Percentiles rank a stretch among this genome's conserved stretches.
Conservation (phyloP, 1,284 basidiomycete genomes). For the Lentinula novae-zelandiae region DNA sequence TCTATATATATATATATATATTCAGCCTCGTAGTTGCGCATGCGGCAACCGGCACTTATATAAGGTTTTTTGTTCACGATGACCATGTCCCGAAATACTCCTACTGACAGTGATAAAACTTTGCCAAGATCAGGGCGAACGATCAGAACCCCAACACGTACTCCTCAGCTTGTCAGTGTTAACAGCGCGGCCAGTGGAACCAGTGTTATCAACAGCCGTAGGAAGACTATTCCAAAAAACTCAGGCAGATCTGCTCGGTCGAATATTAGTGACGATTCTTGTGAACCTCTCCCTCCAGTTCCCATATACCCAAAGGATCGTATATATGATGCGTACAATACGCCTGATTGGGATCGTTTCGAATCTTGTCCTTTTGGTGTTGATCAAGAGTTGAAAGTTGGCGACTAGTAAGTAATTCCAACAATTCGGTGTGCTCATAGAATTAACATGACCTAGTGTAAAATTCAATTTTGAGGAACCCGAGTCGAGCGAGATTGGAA, state of each 20-base stretch:
- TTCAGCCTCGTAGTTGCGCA: too few species aligned
- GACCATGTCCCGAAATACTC: neutral
- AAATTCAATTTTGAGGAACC: neutral
- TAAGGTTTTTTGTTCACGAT: neutral
- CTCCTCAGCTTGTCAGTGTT: neutral
- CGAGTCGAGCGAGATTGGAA: neutral
- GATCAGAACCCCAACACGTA: neutral
- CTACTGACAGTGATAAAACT: neutral
- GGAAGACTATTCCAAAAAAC: neutral
- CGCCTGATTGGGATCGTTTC: neutral
- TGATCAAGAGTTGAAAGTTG: neutral
- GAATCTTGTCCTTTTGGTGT: neutral
- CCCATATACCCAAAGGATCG: neutral
- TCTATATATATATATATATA: too few species aligned
- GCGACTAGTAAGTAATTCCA: neutral
- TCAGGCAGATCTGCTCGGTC: neutral
- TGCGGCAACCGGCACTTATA: too few species aligned
- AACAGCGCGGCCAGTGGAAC: too few species aligned
- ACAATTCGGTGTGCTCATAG: neutral
- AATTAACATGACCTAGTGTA: neutral
- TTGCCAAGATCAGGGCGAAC: neutral
- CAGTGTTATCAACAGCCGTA: neutral
- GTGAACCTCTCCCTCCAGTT: neutral
- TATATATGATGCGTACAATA: neutral
- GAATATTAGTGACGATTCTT: neutral